Evolutionary conservation across 164 flowering plant genomes (phyloP), one percentile per base, ranked within the genome.

Genomic region (Echeveria elegans): DNA sequence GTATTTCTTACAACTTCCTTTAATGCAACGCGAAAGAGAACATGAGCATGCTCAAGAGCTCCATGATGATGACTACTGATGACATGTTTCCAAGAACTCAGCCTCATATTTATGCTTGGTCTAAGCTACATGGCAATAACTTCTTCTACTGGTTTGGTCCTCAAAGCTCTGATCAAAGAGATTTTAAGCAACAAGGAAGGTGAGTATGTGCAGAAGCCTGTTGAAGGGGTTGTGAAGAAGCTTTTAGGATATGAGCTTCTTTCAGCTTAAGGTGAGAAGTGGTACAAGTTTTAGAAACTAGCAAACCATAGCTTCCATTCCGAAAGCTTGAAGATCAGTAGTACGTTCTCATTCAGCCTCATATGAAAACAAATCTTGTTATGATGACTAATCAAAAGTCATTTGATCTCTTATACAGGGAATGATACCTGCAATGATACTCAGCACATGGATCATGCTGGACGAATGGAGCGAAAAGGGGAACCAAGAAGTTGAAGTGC

Each of bases 191-290:
- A 78, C 32, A 77, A 43, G n/a, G 71, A 72, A 26, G 70, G 67
- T 24, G 65, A 64, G 38, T 36, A 36, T 36, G 38, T 36, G 7
- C 9, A 36, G 38, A 36, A 36, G 38, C 38, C 38, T 36, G 38
- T 36, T 36, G 7, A 36, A 36, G 38, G 38, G 38, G 6, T 41
- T 47, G 28, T 69, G 1, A 79, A 74, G 67, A 82, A 71, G 76
- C 71, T 83, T 5, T 32, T 77, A 5, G 85, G 85, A n/a, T 77
- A 80, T 63, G 85, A 86, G 28, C 77, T 84, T 12, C 69, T 72
- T 19, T 68, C 68, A 6, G 29, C 74, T 1, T 60, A 71, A 73
- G 88, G 83, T 0, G 72, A 76, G 68, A 81, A 78, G 63, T 84
- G 88, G 88, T 63, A 28, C 5, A 78, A 71, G 53, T 68, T 53